Base-by-base conservation (phyloP, 768 basidiomycete species). In the Podaxis mareebaensis region DNA sequence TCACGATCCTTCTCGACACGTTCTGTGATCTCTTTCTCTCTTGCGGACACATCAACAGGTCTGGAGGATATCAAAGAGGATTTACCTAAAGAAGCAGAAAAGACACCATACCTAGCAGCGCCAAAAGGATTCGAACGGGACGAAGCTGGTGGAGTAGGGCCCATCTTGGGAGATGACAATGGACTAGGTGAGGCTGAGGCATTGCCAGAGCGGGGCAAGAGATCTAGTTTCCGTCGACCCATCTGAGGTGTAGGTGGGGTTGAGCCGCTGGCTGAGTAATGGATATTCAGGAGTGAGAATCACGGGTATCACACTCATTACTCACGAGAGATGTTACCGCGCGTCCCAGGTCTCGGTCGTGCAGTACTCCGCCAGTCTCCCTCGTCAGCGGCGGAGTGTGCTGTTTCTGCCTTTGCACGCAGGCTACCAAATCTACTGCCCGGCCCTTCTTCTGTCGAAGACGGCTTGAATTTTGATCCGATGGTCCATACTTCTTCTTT, bases 171-270 rank as follows among this genome's bases (percentile, higher is more conserved):
- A 7, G 92, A 93, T 0, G 90, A 87, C 49, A 94, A 78, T 2
- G 93, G 90, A 17, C 92, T 90, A 30, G 91, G 84, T 12, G 82
- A 81, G 10, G 85, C 81, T 17, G 93, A 94, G 3, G 77, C 81
- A 52, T 78, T 82, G 12, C 83, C 85, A 33, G 91, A 84, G 38
- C 94, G 88, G 26, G 96, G 95, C 2, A 96, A 78, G 40, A 97
- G 85, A 67, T 95, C 92, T 11, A 98, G 82, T 73, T 93, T 95
- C 60, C 85, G 85, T 53, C 95, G 89, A 63, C 80, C 79, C 67
- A 92, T 75, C 69, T 92, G 91, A 40, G 93, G 93, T 11, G 93
- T 92, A 3, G 94, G 87, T 30, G 93, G 90, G 33, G 89, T 89
- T 48, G 92, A 92, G 67, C 73, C 85, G 59, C 74, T 85, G 38